Evolutionary conservation across 352 stramenopile species (phyloP), one percentile per base, ranked within the genome.

Genomic region (Pythium dissimile): DNA sequence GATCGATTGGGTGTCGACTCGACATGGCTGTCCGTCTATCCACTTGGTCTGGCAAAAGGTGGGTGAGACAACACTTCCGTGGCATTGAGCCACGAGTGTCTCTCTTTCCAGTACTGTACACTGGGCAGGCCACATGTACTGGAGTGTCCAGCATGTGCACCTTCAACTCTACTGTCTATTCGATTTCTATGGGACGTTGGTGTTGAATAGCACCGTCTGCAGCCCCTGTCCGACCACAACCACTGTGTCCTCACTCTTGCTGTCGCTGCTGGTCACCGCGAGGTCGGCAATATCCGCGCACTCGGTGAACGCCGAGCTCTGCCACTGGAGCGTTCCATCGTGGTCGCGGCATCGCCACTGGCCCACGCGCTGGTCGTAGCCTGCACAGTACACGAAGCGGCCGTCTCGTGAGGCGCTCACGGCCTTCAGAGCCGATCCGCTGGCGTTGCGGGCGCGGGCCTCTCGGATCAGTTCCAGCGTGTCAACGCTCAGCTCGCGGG

Each of bases 291-390:
- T 91, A 38, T 95, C 86, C 16, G 86, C 86, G 28, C 80, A 92
- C 44, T 95, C 86, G 0, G 79, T 86, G 54, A 94, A 88, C 21
- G 66, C 73, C 10, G 75, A 76, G 51, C 69, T 66, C 61, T 74
- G 70, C 78, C 82, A 91, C 26, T 75, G 53, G 13, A 92, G 62
- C 28, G 44, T 27, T 10, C 24, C 42, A 21, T 35, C 34, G 42
- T n/a, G 2, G 3, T 27, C 46, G 3, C 53, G 11, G 39, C 84
- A 69, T 13, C 27, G 37, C 80, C 82, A 95, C 45, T 83, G 79
- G 57, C 75, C 92, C 62, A 94, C 73, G 38, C 86, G 80, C 61
- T 95, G 86, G 57, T 95, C 86, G 51, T 95, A 95, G n/a, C 86
- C 86, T 6, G 65, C 84, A 37, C 69, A 62, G 59, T 87, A 88